These are phyloP conservation scores for Hypoxylon sp. DNA, from an alignment of 2,329 filamentous ascomycete genomes.

Conservation along the genomic window DNA sequence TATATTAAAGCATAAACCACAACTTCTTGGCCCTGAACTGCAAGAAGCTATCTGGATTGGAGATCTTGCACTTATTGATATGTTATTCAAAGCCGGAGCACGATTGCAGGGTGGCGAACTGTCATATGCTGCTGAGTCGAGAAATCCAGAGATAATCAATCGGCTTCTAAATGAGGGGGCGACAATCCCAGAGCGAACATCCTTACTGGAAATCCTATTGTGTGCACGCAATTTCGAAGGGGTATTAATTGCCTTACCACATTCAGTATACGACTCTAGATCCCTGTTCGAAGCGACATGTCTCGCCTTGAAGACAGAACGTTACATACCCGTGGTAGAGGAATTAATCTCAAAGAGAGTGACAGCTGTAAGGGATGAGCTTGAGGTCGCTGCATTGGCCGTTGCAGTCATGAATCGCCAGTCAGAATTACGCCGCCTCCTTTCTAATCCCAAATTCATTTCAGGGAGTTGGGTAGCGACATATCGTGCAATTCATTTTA, in stretches of 20 bases:
- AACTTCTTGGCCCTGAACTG: not conserved
- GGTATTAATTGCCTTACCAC: not conserved
- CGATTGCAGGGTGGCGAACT: not conserved
- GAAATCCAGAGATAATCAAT: not conserved
- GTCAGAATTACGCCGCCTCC: not conserved
- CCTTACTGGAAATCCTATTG: not conserved
- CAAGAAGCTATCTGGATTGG: not conserved
- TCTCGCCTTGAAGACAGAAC: not conserved
- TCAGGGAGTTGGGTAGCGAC: not conserved
- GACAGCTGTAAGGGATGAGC: not conserved
- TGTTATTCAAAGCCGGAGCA: constrained; percentile 2
- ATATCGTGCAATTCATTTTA: not conserved
- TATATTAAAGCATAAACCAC: not conserved
- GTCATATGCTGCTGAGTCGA: not conserved
- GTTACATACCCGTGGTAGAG: not conserved
- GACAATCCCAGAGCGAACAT: not conserved
- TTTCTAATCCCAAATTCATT: not conserved
- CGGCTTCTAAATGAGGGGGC: not conserved
- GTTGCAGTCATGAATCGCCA: constrained; percentile 6
- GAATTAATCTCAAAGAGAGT: not conserved
- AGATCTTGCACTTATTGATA: not conserved
- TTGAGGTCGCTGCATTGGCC: constrained; percentile 1
- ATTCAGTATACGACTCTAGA: not conserved
- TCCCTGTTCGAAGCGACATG: not conserved
- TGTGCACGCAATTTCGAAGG: not conserved